Evolutionary conservation across 345 rosid genomes (phyloP).

Genomic region (Citrus trifoliata): DNA sequence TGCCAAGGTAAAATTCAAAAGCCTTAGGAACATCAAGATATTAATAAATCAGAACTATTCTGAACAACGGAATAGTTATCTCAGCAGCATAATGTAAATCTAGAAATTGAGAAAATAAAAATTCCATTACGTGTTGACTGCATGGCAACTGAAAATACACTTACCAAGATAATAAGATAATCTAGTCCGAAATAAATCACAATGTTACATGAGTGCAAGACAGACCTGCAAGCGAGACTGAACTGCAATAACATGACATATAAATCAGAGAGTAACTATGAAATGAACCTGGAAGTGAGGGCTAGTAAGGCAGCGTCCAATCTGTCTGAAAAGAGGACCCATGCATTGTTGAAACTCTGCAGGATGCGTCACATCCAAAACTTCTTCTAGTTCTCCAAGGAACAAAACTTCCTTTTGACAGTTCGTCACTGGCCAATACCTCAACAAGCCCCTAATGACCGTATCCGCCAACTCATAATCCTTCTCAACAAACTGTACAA

Average conservation of each 20-base stretch:
- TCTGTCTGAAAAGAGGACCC: constrained; percentile 45
- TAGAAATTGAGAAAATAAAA: neutral
- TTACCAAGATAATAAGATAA: neutral
- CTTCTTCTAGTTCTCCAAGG: constrained; percentile 47
- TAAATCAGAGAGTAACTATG: neutral
- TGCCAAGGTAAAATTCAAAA: neutral
- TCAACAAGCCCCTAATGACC: constrained; percentile 41
- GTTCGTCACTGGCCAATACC: constrained; percentile 49
- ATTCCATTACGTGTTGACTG: neutral
- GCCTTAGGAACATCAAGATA: neutral
- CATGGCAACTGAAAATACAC: neutral
- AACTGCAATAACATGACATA: neutral
- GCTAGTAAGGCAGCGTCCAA: constrained; percentile 45
- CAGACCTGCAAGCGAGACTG: neutral
- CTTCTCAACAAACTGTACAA: constrained; percentile 43
- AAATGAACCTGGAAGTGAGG: constrained; percentile 42
- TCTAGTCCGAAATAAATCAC: neutral
- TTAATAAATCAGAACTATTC: neutral
- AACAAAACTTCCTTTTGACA: constrained; percentile 48
- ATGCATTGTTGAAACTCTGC: constrained; percentile 37
- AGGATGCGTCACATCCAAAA: constrained; percentile 34
- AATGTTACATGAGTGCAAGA: neutral
- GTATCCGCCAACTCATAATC: constrained; percentile 45
- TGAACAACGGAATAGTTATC: neutral
- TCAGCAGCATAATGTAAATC: neutral